These are phyloP conservation scores for Corrigiola litoralis DNA, from an alignment of 179 eudicot genomes.

Conservation along the genomic window DNA sequence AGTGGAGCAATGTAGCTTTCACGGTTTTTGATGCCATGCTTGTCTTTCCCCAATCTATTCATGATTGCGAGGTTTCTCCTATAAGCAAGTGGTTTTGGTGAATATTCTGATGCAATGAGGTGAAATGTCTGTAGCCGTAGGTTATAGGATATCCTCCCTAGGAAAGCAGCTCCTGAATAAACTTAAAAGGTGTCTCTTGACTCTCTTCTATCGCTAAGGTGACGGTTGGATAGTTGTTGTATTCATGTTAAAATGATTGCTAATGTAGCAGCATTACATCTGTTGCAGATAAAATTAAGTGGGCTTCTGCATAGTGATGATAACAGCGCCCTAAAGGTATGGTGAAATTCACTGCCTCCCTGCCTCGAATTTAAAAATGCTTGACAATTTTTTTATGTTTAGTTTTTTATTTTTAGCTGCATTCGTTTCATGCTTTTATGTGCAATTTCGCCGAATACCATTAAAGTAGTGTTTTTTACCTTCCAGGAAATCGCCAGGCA, in stretches of 20 bases:
- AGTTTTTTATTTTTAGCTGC: background rate
- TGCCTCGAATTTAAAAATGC: background rate
- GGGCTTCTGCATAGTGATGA: slow-evolving; percentile 90
- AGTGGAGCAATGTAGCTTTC: too few relatives aligned
- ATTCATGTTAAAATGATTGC: background rate
- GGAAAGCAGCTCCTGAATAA: background rate
- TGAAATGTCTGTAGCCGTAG: too few relatives aligned
- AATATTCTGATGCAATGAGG: too few relatives aligned
- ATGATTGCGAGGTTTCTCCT: background rate
- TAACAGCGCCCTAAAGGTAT: slow-evolving; percentile 85
- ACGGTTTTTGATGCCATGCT: too few relatives aligned
- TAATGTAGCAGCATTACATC: slow-evolving; percentile 4
- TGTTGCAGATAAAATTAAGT: slow-evolving; percentile 70
- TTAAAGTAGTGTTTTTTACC: too few relatives aligned
- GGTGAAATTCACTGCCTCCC: background rate
- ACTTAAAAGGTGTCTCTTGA: background rate
- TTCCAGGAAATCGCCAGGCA: slow-evolving; percentile 88
- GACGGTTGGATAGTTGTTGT: background rate
- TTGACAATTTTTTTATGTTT: background rate
- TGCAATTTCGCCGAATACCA: background rate
- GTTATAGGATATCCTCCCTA: background rate
- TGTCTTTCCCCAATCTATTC: background rate
- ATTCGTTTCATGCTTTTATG: background rate
- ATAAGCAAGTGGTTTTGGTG: too few relatives aligned
- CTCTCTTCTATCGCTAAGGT: background rate